These are phyloP conservation scores for Drechslerella dactyloides DNA, from an alignment of 2,329 filamentous ascomycete genomes.

Conservation along the genomic window DNA sequence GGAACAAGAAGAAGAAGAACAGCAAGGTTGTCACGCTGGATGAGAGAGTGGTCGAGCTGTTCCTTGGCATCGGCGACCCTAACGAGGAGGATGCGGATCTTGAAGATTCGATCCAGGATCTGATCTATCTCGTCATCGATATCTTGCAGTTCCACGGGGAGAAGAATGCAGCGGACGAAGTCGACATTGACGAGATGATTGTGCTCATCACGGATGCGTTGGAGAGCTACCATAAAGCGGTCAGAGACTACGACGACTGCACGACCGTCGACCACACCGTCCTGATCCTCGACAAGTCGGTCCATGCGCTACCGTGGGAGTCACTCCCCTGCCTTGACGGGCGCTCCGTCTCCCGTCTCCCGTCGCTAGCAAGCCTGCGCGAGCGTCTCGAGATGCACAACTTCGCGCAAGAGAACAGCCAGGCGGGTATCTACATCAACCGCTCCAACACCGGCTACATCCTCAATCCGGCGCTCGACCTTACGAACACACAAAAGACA, in stretches of 20 bases:
- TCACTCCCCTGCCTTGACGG: conserved; percentile 84
- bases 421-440: conserved; percentile 65
- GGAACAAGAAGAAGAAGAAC: conserved; percentile 65
- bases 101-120: conserved; percentile 86
- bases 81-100: conserved; percentile 72
- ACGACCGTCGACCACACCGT: conserved; percentile 72
- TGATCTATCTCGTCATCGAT: conserved; percentile 95
- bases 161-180: conserved; percentile 94
- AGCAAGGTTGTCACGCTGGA: conserved; percentile 62
- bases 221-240: conserved; percentile 70
- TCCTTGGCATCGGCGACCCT: conserved; percentile 81
- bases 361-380: conserved; percentile 81
- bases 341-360: conserved; percentile 81
- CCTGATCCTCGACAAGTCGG: conserved; percentile 84
- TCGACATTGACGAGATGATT: conserved; percentile 91
- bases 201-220: conserved; percentile 86
- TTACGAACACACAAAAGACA: conserved; percentile 76
- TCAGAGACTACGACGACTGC: conserved; percentile 56
- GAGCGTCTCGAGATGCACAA: conserved; percentile 69
- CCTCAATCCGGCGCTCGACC: conserved; percentile 85
- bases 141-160: conserved; percentile 97
- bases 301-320: conserved; percentile 95
- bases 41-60: conserved; percentile 78
- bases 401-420: conserved; percentile 54
- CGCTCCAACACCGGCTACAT: conserved; percentile 68